Conservation (phyloP, 2,329 filamentous ascomycete genomes). For the Teratosphaeriaceae sp. region DNA sequence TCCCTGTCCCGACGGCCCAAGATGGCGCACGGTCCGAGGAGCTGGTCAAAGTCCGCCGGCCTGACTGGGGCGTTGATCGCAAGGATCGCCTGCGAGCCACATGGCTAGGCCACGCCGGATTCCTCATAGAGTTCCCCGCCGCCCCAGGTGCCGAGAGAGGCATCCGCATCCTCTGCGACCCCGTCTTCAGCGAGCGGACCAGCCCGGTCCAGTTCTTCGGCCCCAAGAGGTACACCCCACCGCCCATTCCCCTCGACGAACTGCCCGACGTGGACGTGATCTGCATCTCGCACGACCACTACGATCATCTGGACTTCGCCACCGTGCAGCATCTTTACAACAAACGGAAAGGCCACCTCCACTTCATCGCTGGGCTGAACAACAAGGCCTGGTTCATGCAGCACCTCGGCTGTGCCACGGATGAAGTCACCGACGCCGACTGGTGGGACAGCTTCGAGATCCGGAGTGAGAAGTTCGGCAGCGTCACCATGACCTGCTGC, state of each 20-base stretch:
- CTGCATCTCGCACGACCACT: slow-evolving; percentile 51
- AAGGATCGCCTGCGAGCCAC: slow-evolving; percentile 37
- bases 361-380: slow-evolving; percentile 39
- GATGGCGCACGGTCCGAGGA: slow-evolving; percentile 27
- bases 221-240: slow-evolving; percentile 46
- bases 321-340: slow-evolving; percentile 38
- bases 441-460: slow-evolving; percentile 44
- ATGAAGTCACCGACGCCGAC: slow-evolving; percentile 42
- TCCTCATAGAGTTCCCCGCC: slow-evolving; percentile 39
- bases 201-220: slow-evolving; percentile 42
- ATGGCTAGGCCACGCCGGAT: slow-evolving; percentile 48
- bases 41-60: slow-evolving; percentile 37
- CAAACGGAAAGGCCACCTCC: slow-evolving; percentile 29
- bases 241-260: slow-evolving; percentile 44
- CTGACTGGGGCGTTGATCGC: slow-evolving; percentile 32
- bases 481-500: slow-evolving; percentile 38
- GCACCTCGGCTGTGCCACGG: slow-evolving; percentile 32
- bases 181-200: slow-evolving; percentile 46
- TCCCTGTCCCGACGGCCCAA: slow-evolving; percentile 37
- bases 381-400: slow-evolving; percentile 33
- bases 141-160: slow-evolving; percentile 29
- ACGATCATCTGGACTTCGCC: slow-evolving; percentile 47
- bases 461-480: slow-evolving; percentile 28
- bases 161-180: slow-evolving; percentile 45
- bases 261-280: slow-evolving; percentile 47